Evolutionary conservation across 1,284 basidiomycete genomes (phyloP), one percentile per base, ranked within the genome.

Genomic region (Cystobasidium slooffiae): DNA sequence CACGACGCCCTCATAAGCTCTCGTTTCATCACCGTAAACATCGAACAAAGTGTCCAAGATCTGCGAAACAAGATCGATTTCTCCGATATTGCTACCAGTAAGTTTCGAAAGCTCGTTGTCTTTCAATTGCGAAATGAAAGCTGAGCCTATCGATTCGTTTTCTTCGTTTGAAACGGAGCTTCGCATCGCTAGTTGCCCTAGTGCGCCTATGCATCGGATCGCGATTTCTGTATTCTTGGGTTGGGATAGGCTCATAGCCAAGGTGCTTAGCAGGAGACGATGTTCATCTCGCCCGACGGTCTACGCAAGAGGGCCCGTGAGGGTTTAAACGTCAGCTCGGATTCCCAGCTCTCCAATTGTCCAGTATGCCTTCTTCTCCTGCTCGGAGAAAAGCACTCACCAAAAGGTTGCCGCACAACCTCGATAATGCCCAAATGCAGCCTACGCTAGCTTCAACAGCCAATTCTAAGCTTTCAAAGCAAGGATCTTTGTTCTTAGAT

Each of bases 11-110:
- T 99, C 95, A 82, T 92, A 97, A 0, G 89, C 86, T 63, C 88
- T 83, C 9, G 84, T 86, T 82, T 99, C 97, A 83, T 99, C 96
- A 1, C 94, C 93, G 82, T 92, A 99, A 64, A 96, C 91, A 82
- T 98, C 96, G 77, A 98, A 93, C 62, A 98, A 82, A 37, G 91
- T 92, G 47, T 96, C 94, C 43, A 90, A 84, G 0, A 89, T 88
- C 78, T 96, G 93, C 20, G 97, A 85, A 72, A 91, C 85, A 0
- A 90, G 86, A 80, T 97, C 94, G 1, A 88, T 86, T 58, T 85
- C 86, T 0, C 55, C 69, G 41, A 37, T 24, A 24, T 49, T 66
- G 52, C 51, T 52, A 12, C 56, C 16, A 14, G 80, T 37, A 82
- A 76, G 67, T 83, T 82, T 55, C 86, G 74, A 75, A 18, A 72